phyloP scores from a whole-genome alignment of 768 basidiomycete genomes.

The Galerina sulciceps region DNA sequence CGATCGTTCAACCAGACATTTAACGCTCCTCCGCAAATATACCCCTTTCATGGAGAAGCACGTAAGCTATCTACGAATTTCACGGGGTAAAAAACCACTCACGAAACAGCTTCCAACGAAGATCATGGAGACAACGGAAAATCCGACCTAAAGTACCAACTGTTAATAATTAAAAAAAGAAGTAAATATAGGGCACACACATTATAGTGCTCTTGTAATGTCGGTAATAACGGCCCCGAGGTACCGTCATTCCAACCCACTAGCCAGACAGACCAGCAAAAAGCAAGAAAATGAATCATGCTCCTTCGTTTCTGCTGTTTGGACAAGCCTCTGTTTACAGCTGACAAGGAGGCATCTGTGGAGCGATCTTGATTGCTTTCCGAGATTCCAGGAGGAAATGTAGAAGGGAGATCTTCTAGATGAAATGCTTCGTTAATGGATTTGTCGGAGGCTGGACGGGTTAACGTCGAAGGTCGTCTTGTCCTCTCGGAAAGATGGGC shows the following conservation, averaged over 20 bases:
- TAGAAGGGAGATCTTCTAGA: background rate
- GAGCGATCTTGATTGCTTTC: background rate
- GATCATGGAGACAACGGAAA: constrained; percentile 23
- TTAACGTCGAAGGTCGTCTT: constrained; percentile 15
- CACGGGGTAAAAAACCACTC: background rate
- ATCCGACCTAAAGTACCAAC: constrained; percentile 19
- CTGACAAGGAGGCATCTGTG: background rate
- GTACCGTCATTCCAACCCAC: constrained; percentile 82
- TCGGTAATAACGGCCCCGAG: constrained; percentile 74
- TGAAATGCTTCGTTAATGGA: background rate
- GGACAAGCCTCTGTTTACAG: constrained; percentile 1
- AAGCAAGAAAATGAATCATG: constrained; percentile 54
- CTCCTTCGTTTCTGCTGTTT: constrained; percentile 20
- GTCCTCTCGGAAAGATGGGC: constrained; percentile 20
- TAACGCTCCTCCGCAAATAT: constrained; percentile 38
- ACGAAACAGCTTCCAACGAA: constrained; percentile 26
- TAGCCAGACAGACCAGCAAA: constrained; percentile 61
- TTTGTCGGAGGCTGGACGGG: constrained; percentile 10
- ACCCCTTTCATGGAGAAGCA: constrained; percentile 32
- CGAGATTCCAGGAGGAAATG: background rate
- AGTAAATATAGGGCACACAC: constrained; percentile 31
- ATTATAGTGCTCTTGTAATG: constrained; percentile 61
- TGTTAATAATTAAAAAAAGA: background rate
- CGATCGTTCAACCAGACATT: constrained; percentile 43
- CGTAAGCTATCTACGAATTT: background rate